Conservation (phyloP, 73 alveolate genomes). For the Paramecium biaurelia region DNA sequence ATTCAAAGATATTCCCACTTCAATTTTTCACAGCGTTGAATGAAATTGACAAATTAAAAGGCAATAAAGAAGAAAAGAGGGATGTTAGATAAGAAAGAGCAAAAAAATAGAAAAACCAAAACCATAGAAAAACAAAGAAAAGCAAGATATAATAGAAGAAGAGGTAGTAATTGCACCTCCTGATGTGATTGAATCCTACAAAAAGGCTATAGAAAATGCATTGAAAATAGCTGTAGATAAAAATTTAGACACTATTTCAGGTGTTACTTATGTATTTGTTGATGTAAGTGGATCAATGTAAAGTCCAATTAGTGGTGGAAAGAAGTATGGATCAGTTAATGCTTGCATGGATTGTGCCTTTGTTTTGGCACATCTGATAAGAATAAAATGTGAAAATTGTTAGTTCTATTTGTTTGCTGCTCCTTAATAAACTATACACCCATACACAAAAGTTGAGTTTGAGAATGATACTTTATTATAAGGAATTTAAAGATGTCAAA, state of each 20-base stretch:
- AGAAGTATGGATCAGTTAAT: constrained; percentile 51
- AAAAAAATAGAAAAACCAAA: neutral
- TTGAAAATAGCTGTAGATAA: constrained; percentile 50
- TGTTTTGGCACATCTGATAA: neutral
- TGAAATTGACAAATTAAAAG: neutral
- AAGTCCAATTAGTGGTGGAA: constrained; percentile 49
- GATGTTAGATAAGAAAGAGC: no score
- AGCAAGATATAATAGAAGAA: neutral
- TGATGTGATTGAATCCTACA: neutral
- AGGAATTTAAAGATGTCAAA: neutral
- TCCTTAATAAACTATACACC: neutral
- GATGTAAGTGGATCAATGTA: constrained; percentile 52
- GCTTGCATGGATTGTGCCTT: neutral
- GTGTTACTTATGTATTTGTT: constrained; percentile 25
- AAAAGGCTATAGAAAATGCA: constrained; percentile 41
- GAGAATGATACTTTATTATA: neutral
- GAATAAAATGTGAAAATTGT: constrained; percentile 11
- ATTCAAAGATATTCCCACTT: constrained; percentile 51
- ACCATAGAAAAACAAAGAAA: no score
- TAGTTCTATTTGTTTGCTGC: neutral
- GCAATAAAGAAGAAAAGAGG: neutral
- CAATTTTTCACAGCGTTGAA: constrained; percentile 41
- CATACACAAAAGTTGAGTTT: neutral
- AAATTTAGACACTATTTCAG: constrained; percentile 12
- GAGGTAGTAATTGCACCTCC: neutral